A percentile compares a stretch with the other conserved stretches of the same genome.
Evolutionary conservation across 257 asterid genomes (phyloP).

Genomic region (Fraxinus quadrangulata): DNA sequence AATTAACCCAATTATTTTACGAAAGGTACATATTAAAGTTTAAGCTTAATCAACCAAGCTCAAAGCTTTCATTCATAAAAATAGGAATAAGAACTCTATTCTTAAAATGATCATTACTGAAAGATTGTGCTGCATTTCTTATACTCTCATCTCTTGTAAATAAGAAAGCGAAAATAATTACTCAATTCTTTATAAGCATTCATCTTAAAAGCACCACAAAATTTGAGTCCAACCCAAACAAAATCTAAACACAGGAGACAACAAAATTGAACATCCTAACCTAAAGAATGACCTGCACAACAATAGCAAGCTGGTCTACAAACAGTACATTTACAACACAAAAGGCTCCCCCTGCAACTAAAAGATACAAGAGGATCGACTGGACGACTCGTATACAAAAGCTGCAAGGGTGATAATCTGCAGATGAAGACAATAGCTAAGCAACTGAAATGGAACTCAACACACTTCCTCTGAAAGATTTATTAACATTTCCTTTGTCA

Average conservation of each 20-base stretch:
- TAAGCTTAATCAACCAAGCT: too few species aligned
- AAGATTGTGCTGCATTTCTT: not conserved
- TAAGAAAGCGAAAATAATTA: not conserved
- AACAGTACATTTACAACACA: not conserved
- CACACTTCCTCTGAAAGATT: not conserved
- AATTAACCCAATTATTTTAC: too few species aligned
- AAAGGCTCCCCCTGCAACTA: not conserved
- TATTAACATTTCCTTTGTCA: conserved; percentile 8
- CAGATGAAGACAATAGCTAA: not conserved
- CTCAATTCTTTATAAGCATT: not conserved
- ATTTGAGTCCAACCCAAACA: not conserved
- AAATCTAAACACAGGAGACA: too few species aligned
- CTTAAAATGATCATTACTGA: too few species aligned
- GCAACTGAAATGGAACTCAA: not conserved
- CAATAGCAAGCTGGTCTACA: not conserved
- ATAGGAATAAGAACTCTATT: too few species aligned
- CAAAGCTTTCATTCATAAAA: too few species aligned
- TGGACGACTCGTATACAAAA: not conserved
- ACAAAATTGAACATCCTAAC: not conserved
- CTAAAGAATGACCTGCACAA: not conserved
- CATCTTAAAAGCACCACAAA: not conserved
- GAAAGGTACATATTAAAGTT: too few species aligned
- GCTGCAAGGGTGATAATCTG: not conserved
- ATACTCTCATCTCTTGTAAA: not conserved
- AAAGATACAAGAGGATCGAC: not conserved